Evolutionary conservation across 352 stramenopile genomes (phyloP), one percentile per base, ranked within the genome.

Genomic region (Globisporangium cylindrosporum): DNA sequence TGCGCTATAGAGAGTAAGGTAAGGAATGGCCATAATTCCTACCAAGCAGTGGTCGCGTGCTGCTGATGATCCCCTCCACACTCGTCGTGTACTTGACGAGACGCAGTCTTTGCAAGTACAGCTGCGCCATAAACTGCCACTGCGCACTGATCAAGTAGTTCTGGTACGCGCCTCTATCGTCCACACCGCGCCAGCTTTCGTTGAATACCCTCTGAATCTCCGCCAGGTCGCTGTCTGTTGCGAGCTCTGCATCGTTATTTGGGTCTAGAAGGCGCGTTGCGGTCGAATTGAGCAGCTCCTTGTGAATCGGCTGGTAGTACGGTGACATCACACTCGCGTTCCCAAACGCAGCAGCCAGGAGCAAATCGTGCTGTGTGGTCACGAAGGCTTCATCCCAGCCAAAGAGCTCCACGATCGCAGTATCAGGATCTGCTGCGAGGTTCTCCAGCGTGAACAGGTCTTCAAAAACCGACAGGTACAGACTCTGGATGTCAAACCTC

Each of bases 201-300:
- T 89, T 90, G 56, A 89, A 90, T 5, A 82, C 68, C 7, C 48
- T 72, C 57, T 78, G 58, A 27, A 91, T 87, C 64, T 78, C 66
- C 1, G 36, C 7, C 0, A 78, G 7, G 38, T 91, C 83, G n/a
- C 69, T 68, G 2, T 74, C 38, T 1, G 81, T 80, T 1, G 78
- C 64, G 3, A 75, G 49, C 12, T 68, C 27, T 0, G 63, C 58
- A 53, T 91, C 81, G 20, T 72, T 55, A 46, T 90, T 70, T 1
- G 81, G 81, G 46, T 91, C 83, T 59, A 88, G 67, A 0, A 91
- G 70, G 1, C 38, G 38, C 14, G 67, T 36, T 1, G 72, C 55
- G 0, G 76, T 87, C 12, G 78, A 86, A 48, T 90, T 86, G 34
- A 89, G 70, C 1, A 91, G 59, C 3, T 69, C 57, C 32, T 89